Base-by-base conservation (phyloP, 2,329 filamentous ascomycete species). In the Xylariaceae sp. region DNA sequence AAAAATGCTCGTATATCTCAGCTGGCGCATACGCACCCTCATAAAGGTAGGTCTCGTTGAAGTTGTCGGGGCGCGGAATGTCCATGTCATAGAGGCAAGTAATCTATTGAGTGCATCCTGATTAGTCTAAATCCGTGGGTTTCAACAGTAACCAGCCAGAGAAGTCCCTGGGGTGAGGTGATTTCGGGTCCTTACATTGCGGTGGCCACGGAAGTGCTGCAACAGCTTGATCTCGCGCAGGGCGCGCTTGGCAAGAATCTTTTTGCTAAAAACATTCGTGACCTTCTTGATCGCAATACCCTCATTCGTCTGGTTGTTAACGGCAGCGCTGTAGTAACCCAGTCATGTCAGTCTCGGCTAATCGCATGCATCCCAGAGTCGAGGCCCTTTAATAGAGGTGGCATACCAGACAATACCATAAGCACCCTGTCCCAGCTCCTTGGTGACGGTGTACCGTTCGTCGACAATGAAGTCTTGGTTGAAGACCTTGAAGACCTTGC, bases 231-330 rank as follows among this genome's bases (percentile, higher is more conserved):
- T 97, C 80, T 99, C 94, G 76, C 94, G 87, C 81, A 99, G 78
- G 53, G 94, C 94, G 72, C 94, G 90, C 86, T 99, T 99, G 70
- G 94, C 94, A 67, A 99, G 83, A 69, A 99, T 99, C 86, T 97
- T 97, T 81, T 99, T 99, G 84, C 92, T 97, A 78, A 99, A 99
- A 70, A 99, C 93, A 89, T 99, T 99, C 80, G 94, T 99, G 74
- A 99, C 91, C 79, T 99, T 99, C 79, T 99, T 99, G 82, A 99
- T 94, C 70, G 94, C 94, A 64, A 99, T 92, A 47, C 93, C 92
- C 74, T 99, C 94, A 71, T 86, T 88, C 37, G 89, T 95, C 75
- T 92, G 86, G 73, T 86, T 88, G 81, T 97, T 97, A 66, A 91
- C 90, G 58, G 94, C 94, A 61, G 94, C 93, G 76, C 92, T 96